Evolutionary conservation across 345 rosid genomes (phyloP), one percentile per base, ranked within the genome.

Genomic region (Brassica juncea): DNA sequence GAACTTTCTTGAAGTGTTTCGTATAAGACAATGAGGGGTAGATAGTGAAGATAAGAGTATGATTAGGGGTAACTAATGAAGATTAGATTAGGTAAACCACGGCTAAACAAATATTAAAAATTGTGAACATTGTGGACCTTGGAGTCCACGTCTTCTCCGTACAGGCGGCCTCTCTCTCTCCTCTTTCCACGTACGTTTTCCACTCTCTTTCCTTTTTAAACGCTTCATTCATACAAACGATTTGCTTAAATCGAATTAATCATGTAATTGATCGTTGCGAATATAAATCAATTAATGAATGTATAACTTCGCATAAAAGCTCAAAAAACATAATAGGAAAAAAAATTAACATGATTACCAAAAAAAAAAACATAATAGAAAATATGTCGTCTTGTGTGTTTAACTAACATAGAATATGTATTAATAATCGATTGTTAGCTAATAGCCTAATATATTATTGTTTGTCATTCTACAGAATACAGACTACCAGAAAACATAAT

Each of bases 71-170:
- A 68, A 61, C 16, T 80, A 80, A 61, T 47, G 49, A 60, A 69
- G 52, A 68, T 61, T 68, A 74, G 66, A 28, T 62, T 62, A 74
- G 69, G 30, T 59, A 23, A 21, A 19, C 37, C 32, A 73, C 37
- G 25, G 61, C 72, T 4, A 49, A 12, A 3, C 8, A 8, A 2
- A 7, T 2, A 49, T 34, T 73, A 28, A 35, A 63, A 63, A 4
- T n/a, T 49, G 65, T 39, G 12, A 75, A 70, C 52, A 52, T 30
- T 73, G 76, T 75, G 80, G 77, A 76, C 9, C 66, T 42, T 75
- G 65, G 67, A 84, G 80, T 59, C 84, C 88, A 83, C 65, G 68
- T 12, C 3, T 4, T 34, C 52, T 84, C 91, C 91, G 92, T 87
- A 89, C 92, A 34, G 82, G 66, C 83, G 66, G 69, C 28, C 62